These are phyloP conservation scores for Asterionellopsis glacialis DNA, from an alignment of 108 stramenopile species.

Conservation along the genomic window DNA sequence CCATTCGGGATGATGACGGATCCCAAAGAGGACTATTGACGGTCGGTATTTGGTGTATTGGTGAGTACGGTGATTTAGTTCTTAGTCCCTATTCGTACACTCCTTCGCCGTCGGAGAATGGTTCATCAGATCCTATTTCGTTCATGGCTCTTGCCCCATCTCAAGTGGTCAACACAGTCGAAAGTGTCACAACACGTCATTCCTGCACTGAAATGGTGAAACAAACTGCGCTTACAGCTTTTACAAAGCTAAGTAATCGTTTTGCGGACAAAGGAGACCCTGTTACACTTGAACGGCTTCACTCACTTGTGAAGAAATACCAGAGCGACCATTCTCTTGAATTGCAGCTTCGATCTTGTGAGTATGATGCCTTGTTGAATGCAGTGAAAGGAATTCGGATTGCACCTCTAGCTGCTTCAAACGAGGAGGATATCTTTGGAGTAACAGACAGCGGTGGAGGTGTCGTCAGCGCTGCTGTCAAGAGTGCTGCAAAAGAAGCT, in stretches of 20 bases:
- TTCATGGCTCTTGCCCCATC: conserved; percentile 61
- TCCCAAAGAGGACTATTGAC: conserved; percentile 79
- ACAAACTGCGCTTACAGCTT: conserved; percentile 78
- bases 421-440: conserved; percentile 72
- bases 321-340: conserved; percentile 83
- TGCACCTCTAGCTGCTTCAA: conserved; percentile 8
- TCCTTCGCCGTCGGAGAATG: conserved; percentile 27
- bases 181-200: conserved; percentile 63
- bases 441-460: conserved; percentile 23
- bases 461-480: conserved; percentile 48
- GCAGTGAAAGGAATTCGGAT: conserved; percentile 62
- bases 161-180: conserved; percentile 62
- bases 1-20: conserved; percentile 85
- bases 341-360: conserved; percentile 91
- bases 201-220: conserved; percentile 71
- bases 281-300: conserved; percentile 47
- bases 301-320: conserved; percentile 59
- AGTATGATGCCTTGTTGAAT: conserved; percentile 85
- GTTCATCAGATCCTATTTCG: conserved; percentile 23
- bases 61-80: conserved; percentile 81
- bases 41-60: conserved; percentile 95
- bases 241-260: conserved; percentile 85
- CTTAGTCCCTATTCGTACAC: conserved; percentile 68
- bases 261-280: conserved; percentile 67
- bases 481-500: conserved; percentile 76